Evolutionary conservation across 306 rosid species (phyloP), one percentile per base, ranked within the genome.

Genomic region (Benincasa hispida): DNA sequence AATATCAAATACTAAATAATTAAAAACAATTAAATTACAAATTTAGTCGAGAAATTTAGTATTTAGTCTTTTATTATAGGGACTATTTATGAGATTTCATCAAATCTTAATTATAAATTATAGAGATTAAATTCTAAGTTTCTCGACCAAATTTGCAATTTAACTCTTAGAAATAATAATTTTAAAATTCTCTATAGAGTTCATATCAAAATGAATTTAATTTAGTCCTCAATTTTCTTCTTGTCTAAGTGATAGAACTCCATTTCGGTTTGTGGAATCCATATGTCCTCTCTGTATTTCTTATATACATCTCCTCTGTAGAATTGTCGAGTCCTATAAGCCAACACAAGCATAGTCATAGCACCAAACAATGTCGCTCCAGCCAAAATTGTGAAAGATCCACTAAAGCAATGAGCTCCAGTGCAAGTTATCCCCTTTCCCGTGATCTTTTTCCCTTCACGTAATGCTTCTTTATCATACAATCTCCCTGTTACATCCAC

Each of bases 381-480:
- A n/a, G 79, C 50, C 61, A 80, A 37, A 32, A 34, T 34, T 8
- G 47, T 30, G 47, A 63, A 63, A 19, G 25, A 63, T 8, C 25
- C 14, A 17, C 13, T 63, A 17, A 63, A 63, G 25, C 70, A 63
- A 34, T 34, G 70, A 30, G 47, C 70, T 34, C 70, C 70, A 1
- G 6, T 63, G 25, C 70, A 63, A 63, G 14, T 63, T 17, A 63
- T 2, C 25, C 68, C 68, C 11, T 7, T 61, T 0, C 68, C 68
- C 4, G 1, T 15, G n/a, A 2, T 1, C 10, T 9, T 60, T 28
- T 0, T 21, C 8, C 61, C 61, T 10, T 13, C n/a, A 25, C 9
- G 10, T 25, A 5, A 25, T 13, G 81, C 81, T 67, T 54, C 84
- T 17, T 4, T 45, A 12, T 82, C 84, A 0, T 78, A 82, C 10